Evolutionary conservation across 495 filamentous ascomycete genomes (phyloP), one percentile per base, ranked within the genome.

Genomic region (Poronia punctata): DNA sequence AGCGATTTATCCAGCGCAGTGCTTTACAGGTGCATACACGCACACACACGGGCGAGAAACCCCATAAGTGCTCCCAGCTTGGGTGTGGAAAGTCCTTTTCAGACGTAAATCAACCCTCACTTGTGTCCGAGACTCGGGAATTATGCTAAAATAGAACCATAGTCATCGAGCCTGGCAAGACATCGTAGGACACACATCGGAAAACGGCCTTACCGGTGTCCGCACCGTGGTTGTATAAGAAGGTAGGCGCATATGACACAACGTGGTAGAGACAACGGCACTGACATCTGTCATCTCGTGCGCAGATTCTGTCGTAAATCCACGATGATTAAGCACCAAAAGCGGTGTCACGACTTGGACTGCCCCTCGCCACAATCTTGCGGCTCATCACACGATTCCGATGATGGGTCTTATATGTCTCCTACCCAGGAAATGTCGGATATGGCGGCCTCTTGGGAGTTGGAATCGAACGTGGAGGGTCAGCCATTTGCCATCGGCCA

Each of bases 1-100:
- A 94, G 66, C 85, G 83, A 56, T 94, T 94, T 65, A 92, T 93
- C 54, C 87, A 94, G 52, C 72, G 86, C 45, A 90, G 86, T 65
- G 87, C 87, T 26, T 64, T 93, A 55, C 90, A 84, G 0, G 86
- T 92, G 15, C 87, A 94, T 57, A 83, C 80, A 31, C 78, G 87
- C 36, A 90, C 86, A 16, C 87, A 94, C 53, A 94, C 86, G 3
- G 85, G 86, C 35, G 86, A 93, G 60, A 94, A 94, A 60, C 87
- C 87, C 31, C 87, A 94, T 59, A 72, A 81, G 42, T 94, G 87
- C 59, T 76, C 84, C 52, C 78, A 86, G 50, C 63, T 75, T 33
- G 83, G 79, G n/a, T 94, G 87, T 57, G 77, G 75, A 21, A 94
- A 92, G 59, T 71, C 81, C 38, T 94, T 94, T 47, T 92, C 87